Conservation (phyloP, 164 flowering plant species). For the Cinnamomum chago region DNA sequence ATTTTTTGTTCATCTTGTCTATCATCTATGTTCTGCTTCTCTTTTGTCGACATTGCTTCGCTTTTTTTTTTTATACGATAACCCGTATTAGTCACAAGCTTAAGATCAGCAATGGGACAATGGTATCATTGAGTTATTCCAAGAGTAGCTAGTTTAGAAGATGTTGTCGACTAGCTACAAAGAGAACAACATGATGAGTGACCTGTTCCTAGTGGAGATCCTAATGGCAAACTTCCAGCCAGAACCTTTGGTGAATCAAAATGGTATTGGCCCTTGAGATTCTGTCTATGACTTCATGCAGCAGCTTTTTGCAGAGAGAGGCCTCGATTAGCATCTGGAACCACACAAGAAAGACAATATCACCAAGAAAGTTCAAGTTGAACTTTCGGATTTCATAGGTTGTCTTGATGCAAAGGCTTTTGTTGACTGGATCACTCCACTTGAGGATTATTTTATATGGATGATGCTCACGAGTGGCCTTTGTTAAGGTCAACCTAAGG, state of each 20-base stretch:
- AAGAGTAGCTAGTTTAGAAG: not conserved
- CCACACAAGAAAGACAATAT: not conserved
- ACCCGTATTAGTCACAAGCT: not conserved
- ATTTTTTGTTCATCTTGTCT: too few species aligned
- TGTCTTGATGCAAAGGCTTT: slow-evolving; percentile 1
- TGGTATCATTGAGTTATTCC: not conserved
- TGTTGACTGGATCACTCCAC: not conserved
- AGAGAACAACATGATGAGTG: not conserved
- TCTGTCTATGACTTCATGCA: slow-evolving; percentile 1
- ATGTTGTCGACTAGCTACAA: not conserved
- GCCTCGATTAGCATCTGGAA: not conserved
- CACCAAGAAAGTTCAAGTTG: not conserved
- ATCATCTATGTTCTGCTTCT: not conserved
- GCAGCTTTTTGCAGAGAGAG: not conserved
- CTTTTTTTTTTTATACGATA: not conserved
- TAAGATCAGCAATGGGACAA: not conserved
- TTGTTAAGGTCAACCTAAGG: slow-evolving; percentile 1
- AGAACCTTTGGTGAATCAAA: not conserved
- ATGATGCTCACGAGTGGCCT: not conserved
- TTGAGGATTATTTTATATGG: not conserved
- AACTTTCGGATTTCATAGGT: not conserved
- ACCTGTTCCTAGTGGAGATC: not conserved
- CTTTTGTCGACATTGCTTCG: not conserved
- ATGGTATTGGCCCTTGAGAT: not conserved
- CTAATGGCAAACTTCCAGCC: not conserved